These are phyloP conservation scores for Ammopiptanthus mongolicus DNA, from an alignment of 306 rosid genomes.

Conservation along the genomic window DNA sequence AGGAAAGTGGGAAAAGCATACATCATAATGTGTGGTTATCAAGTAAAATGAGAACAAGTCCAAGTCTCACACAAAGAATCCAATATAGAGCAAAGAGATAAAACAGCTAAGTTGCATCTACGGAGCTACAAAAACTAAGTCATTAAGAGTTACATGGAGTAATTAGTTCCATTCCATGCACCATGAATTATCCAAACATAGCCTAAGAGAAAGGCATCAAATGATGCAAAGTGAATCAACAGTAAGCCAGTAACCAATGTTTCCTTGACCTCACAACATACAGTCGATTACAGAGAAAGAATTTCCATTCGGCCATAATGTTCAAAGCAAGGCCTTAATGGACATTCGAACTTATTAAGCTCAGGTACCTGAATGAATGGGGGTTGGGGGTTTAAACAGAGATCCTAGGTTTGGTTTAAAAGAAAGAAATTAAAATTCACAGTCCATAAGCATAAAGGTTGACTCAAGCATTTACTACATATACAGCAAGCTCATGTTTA, in stretches of 20 bases:
- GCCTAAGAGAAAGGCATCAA: neutral
- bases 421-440: neutral
- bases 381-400: too few species aligned
- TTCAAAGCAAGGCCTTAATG: neutral
- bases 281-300: neutral
- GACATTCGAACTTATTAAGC: too few species aligned
- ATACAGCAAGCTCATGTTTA: neutral
- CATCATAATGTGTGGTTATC: neutral
- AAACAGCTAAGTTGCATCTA: neutral
- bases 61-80: neutral
- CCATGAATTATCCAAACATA: too few species aligned
- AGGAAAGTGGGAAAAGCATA: neutral
- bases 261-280: neutral
- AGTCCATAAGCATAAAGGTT: neutral
- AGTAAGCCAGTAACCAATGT: neutral
- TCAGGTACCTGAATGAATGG: too few species aligned
- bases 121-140: neutral
- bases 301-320: neutral
- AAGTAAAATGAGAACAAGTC: neutral
- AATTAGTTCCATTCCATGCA: neutral
- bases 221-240: neutral
- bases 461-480: neutral
- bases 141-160: neutral
- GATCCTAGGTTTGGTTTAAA: too few species aligned
- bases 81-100: neutral